A percentile compares a stretch with the other conserved stretches of the same genome.
Conservation (phyloP, 2,329 filamentous ascomycete species). For the Alternaria sp. region DNA sequence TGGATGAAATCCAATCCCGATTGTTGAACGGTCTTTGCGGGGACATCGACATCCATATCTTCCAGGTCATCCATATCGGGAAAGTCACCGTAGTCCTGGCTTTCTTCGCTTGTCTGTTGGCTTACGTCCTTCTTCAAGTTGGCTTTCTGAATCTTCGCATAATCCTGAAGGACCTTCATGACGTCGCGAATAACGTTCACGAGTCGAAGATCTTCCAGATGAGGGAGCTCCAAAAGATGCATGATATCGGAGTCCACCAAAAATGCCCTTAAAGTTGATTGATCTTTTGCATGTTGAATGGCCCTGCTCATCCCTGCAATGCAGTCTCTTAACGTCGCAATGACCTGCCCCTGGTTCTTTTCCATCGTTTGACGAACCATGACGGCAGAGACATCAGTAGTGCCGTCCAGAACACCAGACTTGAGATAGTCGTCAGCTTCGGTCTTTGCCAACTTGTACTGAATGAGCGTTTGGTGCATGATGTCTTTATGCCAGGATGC, state of each 20-base stretch:
- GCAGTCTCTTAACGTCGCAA: constrained; percentile 60
- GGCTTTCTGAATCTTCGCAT: constrained; percentile 31
- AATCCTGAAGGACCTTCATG: constrained; percentile 56
- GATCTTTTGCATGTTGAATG: constrained; percentile 50
- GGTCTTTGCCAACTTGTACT: constrained; percentile 62
- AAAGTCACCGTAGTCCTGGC: constrained; percentile 69
- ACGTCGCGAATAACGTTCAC: constrained; percentile 57
- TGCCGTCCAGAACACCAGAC: constrained; percentile 42
- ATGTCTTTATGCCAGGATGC: constrained; percentile 63
- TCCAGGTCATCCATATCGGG: constrained; percentile 58
- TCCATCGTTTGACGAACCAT: constrained; percentile 60
- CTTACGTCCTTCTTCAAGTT: constrained; percentile 30
- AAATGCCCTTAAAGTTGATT: constrained; percentile 52
- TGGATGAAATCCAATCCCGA: constrained; percentile 51
- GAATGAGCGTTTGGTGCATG: constrained; percentile 57
- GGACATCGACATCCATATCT: constrained; percentile 30
- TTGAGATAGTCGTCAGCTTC: constrained; percentile 64
- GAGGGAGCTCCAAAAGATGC: constrained; percentile 59
- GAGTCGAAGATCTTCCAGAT: constrained; percentile 53
- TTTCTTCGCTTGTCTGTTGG: constrained; percentile 60
- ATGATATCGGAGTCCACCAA: constrained; percentile 54
- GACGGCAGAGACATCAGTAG: constrained; percentile 51
- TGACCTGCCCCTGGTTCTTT: constrained; percentile 64
- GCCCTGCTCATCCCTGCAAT: constrained; percentile 59
- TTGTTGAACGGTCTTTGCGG: constrained; percentile 2